These are phyloP conservation scores for Ophiosphaerella korrae DNA, from an alignment of 2,329 filamentous ascomycete species.

Conservation along the genomic window DNA sequence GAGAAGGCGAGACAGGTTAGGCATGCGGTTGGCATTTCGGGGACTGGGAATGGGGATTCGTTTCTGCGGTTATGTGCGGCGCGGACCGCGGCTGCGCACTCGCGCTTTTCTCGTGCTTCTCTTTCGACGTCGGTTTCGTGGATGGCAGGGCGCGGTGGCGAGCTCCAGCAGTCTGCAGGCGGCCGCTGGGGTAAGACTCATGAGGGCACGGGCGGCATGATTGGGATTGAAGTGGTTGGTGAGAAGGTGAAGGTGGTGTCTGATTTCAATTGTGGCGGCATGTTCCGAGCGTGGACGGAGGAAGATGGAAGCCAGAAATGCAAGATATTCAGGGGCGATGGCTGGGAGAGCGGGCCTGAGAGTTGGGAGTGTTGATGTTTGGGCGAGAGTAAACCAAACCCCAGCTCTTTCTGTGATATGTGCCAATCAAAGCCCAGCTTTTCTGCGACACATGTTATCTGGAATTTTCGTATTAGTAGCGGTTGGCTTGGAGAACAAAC, in stretches of 20 bases:
- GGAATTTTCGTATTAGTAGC: not conserved
- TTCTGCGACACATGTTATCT: no score
- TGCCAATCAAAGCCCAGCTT: no score
- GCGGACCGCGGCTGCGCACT: conserved; percentile 74
- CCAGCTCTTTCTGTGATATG: no score
- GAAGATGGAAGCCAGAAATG: conserved; percentile 63
- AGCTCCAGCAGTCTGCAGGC: conserved; percentile 75
- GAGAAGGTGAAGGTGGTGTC: conserved; percentile 66
- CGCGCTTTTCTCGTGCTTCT: conserved; percentile 63
- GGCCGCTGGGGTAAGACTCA: conserved; percentile 73
- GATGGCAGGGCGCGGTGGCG: conserved; percentile 72
- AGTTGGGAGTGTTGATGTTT: not conserved
- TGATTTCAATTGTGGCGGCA: conserved; percentile 84
- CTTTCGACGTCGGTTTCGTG: conserved; percentile 65
- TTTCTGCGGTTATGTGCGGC: conserved; percentile 76
- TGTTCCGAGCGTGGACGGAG: conserved; percentile 82
- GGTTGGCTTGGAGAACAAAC: not conserved
- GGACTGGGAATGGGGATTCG: conserved; percentile 87
- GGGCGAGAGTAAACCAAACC: no score
- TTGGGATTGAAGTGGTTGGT: conserved; percentile 72
- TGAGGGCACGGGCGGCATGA: conserved; percentile 84
- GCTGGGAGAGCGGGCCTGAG: conserved; percentile 30
- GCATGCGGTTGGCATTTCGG: conserved; percentile 66
- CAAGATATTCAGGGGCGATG: conserved; percentile 61
- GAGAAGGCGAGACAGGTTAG: conserved; percentile 19